phyloP scores from a whole-genome alignment of 148 eudicot species.

The Camellia japonica region DNA sequence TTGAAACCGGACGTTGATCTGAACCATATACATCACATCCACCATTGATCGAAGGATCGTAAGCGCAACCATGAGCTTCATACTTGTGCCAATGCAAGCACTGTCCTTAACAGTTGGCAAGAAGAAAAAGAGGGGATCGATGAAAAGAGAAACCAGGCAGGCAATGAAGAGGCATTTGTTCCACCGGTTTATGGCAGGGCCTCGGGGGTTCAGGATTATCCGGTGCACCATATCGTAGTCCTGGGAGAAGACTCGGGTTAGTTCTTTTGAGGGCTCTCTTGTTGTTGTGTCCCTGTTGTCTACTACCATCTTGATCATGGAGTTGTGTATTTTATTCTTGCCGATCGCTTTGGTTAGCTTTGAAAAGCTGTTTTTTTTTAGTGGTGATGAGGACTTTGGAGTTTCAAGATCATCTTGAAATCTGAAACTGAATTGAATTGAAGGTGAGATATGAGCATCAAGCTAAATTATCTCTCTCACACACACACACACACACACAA shows the following conservation, averaged over 20 bases:
- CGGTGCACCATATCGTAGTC: background rate
- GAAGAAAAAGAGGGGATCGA: constrained; percentile 26
- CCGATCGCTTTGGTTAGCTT: too few relatives aligned
- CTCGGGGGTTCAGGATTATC: background rate
- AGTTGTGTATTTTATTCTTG: too few relatives aligned
- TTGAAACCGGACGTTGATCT: constrained; percentile 21
- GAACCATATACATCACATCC: constrained; percentile 15
- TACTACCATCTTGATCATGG: too few relatives aligned
- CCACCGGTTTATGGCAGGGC: background rate
- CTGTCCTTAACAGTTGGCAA: constrained; percentile 19
- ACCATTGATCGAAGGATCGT: background rate
- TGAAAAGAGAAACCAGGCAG: constrained; percentile 10
- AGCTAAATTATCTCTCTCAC: too few relatives aligned
- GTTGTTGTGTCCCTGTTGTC: too few relatives aligned
- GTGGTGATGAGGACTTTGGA: background rate
- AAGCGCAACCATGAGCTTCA: constrained; percentile 13
- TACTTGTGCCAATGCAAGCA: constrained; percentile 14
- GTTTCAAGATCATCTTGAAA: constrained; percentile 3
- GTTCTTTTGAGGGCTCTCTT: background rate
- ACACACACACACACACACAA: too few relatives aligned
- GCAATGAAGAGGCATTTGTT: constrained; percentile 5
- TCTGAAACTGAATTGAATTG: background rate
- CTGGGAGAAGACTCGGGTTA: constrained; percentile 9
- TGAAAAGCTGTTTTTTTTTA: background rate
- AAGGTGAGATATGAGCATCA: too few relatives aligned